Conservation (phyloP, 352 stramenopile species). For the Globisporangium acanthophoron region DNA sequence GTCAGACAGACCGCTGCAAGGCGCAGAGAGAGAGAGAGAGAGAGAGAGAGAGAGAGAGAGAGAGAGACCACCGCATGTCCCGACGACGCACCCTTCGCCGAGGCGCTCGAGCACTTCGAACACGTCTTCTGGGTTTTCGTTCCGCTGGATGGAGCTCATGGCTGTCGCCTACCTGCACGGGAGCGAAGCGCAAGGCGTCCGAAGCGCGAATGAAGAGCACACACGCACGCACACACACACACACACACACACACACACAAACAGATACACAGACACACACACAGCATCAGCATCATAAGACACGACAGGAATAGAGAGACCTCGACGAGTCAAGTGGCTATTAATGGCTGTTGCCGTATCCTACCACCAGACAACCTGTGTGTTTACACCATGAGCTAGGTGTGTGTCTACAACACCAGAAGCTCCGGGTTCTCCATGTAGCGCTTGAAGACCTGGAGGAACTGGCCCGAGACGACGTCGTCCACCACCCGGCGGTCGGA, state of each 20-base stretch:
- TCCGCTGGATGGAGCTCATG: constrained; percentile 62
- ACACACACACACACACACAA: no score
- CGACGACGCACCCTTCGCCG: constrained; percentile 40
- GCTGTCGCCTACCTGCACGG: neutral
- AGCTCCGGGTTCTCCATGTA: constrained; percentile 97
- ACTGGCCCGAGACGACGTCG: constrained; percentile 94
- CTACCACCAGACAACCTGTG: no score
- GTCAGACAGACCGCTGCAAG: neutral
- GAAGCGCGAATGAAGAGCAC: no score
- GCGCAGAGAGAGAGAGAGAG: no score
- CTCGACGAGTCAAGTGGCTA: no score
- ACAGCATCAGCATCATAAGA: no score
- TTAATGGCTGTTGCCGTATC: no score
- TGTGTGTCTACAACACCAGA: constrained; percentile 42
- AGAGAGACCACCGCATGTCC: no score
- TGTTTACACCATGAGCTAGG: no score
- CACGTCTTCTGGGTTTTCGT: constrained; percentile 62
- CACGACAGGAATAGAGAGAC: no score
- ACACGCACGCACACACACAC: neutral
- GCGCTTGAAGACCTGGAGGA: constrained; percentile 93
- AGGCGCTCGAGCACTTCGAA: constrained; percentile 75
- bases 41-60: no score
- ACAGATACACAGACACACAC: no score
- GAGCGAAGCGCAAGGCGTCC: neutral
- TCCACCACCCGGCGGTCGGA: constrained; percentile 97